Conservation (phyloP, 2,329 filamentous ascomycete species). For the Neonectria magnoliae region DNA sequence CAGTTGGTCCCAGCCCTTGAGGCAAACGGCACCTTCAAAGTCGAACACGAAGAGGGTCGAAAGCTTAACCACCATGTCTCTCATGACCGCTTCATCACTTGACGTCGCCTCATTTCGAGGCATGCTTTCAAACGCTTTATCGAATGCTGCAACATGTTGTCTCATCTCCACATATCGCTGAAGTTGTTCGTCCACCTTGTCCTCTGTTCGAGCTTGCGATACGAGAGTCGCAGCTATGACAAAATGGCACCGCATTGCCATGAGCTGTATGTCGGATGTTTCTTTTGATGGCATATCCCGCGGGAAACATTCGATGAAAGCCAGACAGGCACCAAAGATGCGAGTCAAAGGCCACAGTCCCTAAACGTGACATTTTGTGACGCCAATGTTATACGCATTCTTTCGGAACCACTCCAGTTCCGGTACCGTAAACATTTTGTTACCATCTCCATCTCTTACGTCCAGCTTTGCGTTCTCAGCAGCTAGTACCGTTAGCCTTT, state of each 20-base stretch:
- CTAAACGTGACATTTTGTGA: constrained; percentile 69
- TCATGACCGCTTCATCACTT: constrained; percentile 54
- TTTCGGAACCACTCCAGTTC: constrained; percentile 88
- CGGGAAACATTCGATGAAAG: constrained; percentile 63
- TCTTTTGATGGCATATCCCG: constrained; percentile 53
- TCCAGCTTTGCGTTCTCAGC: constrained; percentile 45
- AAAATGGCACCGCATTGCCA: constrained; percentile 77
- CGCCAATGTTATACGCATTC: constrained; percentile 81
- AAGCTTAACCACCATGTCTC: constrained; percentile 70
- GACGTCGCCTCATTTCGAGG: constrained; percentile 52
- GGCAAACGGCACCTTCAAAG: constrained; percentile 76
- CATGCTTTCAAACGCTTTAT: constrained; percentile 63
- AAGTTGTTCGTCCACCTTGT: constrained; percentile 60
- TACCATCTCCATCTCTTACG: constrained; percentile 51
- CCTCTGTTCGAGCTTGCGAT: constrained; percentile 62
- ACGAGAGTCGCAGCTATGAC: constrained; percentile 64
- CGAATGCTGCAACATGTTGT: constrained; percentile 69
- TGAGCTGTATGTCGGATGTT: constrained; percentile 62
- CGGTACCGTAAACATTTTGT: constrained; percentile 64
- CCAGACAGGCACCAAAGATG: constrained; percentile 65
- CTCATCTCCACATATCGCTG: constrained; percentile 71
- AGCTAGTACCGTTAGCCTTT: constrained; percentile 36
- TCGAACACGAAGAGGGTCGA: constrained; percentile 78
- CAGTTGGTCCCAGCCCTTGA: constrained; percentile 76
- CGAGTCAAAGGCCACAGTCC: constrained; percentile 62